Conservation (phyloP, 2,329 filamentous ascomycete genomes). For the Epicoccum sorghinum region DNA sequence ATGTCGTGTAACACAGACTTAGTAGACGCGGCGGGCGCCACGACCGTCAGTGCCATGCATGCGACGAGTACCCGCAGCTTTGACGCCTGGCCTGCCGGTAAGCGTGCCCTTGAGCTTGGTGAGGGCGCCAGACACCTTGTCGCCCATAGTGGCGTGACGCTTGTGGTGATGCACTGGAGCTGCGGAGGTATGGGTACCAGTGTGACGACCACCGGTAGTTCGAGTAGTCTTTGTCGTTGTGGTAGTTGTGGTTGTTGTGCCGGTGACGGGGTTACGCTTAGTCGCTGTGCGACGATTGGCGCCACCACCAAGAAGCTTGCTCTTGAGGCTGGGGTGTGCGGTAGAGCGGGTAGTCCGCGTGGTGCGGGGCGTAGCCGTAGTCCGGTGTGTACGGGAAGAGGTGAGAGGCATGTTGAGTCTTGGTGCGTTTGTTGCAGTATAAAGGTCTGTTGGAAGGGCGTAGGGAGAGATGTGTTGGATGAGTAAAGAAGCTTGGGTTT, state of each 20-base stretch:
- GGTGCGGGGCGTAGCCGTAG: slow-evolving; percentile 35
- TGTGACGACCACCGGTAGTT: slow-evolving; percentile 46
- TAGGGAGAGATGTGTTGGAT: neutral
- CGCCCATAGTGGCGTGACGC: slow-evolving; percentile 71
- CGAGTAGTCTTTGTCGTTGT: slow-evolving; percentile 53
- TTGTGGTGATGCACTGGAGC: slow-evolving; percentile 63
- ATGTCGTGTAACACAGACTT: neutral
- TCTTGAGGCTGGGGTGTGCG: slow-evolving; percentile 59
- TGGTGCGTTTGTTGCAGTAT: neutral
- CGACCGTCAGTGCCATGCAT: slow-evolving; percentile 78
- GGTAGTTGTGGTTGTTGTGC: slow-evolving; percentile 44
- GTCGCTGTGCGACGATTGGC: slow-evolving; percentile 40
- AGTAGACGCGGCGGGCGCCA: slow-evolving; percentile 49
- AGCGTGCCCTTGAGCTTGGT: slow-evolving; percentile 74
- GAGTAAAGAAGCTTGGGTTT: slow-evolving; percentile 5
- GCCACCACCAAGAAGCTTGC: slow-evolving; percentile 56
- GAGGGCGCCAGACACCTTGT: slow-evolving; percentile 79
- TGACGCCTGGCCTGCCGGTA: slow-evolving; percentile 71
- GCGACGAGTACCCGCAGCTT: slow-evolving; percentile 75
- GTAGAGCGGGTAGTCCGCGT: slow-evolving; percentile 44
- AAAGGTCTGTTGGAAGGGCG: no score
- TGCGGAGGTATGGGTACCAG: slow-evolving; percentile 29
- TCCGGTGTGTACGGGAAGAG: slow-evolving; percentile 30
- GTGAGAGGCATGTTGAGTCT: slow-evolving; percentile 38
- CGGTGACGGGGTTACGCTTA: slow-evolving; percentile 44